These are phyloP conservation scores for Pterulicium gracile DNA, from an alignment of 1,284 basidiomycete genomes.

Conservation along the genomic window DNA sequence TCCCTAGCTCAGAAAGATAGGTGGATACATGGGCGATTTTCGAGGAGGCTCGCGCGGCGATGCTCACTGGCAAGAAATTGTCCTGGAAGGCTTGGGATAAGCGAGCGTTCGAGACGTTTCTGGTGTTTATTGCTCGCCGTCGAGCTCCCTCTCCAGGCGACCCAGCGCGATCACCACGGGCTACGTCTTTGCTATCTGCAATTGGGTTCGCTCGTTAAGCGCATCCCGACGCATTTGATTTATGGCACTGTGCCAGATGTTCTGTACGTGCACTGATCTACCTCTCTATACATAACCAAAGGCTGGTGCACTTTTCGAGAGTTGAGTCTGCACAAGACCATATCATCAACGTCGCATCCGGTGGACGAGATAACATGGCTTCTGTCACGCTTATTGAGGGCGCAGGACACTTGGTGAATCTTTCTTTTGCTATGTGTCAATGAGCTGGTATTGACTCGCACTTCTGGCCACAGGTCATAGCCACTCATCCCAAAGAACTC, in stretches of 20 bases:
- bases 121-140: too few species aligned
- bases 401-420: constrained; percentile 22
- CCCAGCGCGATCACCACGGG: constrained; percentile 29
- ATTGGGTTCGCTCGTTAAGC: constrained; percentile 23
- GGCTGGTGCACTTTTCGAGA: constrained; percentile 15
- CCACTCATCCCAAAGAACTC: neutral
- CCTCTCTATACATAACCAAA: neutral
- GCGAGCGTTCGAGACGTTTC: neutral
- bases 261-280: constrained; percentile 21
- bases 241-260: constrained; percentile 37
- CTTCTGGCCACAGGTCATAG: neutral
- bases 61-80: too few species aligned
- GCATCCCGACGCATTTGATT: constrained; percentile 35
- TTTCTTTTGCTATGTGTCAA: neutral
- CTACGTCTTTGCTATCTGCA: constrained; percentile 24
- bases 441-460: too few species aligned
- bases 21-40: neutral
- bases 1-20: neutral
- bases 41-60: neutral
- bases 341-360: constrained; percentile 24
- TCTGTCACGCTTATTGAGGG: constrained; percentile 19
- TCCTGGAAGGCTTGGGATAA: neutral
- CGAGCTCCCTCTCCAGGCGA: constrained; percentile 22
- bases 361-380: constrained; percentile 27
- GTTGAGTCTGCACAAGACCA: constrained; percentile 26